A percentile compares a stretch with the other conserved stretches of the same genome.
Evolutionary conservation across 176 grass and related monocot species (phyloP).

Genomic region (Juncus effusus): DNA sequence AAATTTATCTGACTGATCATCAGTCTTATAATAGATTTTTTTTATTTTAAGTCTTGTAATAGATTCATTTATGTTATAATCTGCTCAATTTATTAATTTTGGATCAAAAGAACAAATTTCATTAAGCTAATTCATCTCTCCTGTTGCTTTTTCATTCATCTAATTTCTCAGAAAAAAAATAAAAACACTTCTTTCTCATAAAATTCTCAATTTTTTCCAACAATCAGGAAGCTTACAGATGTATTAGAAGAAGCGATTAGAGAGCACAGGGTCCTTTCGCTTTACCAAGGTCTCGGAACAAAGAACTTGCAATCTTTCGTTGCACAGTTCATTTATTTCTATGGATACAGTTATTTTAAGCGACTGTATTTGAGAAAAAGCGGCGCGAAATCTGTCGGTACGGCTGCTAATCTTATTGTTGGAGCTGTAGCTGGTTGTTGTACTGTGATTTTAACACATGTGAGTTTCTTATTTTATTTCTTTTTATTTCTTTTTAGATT

Average conservation of each 20-base stretch:
- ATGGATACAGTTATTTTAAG: slow-evolving; percentile 94
- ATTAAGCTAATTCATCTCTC: no score
- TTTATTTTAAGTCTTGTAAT: neutral
- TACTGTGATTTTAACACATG: slow-evolving; percentile 84
- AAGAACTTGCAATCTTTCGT: slow-evolving; percentile 96
- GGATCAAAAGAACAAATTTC: no score
- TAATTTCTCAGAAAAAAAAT: no score
- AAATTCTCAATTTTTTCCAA: no score
- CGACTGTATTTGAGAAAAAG: slow-evolving; percentile 78
- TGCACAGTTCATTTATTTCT: slow-evolving; percentile 91
- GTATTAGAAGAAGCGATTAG: slow-evolving; percentile 88
- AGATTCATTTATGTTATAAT: neutral
- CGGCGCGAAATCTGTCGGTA: slow-evolving; percentile 82
- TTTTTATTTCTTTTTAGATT: slow-evolving; percentile 1
- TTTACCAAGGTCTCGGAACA: slow-evolving; percentile 89
- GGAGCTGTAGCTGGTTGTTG: slow-evolving; percentile 93
- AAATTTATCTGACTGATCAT: no score
- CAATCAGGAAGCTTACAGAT: slow-evolving; percentile 83
- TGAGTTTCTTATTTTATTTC: slow-evolving; percentile 8
- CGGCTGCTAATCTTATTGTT: slow-evolving; percentile 69
- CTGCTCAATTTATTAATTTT: no score
- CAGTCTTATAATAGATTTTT: neutral
- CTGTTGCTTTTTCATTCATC: no score
- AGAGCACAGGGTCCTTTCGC: slow-evolving; percentile 62
- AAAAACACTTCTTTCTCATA: no score